Percentiles rank a stretch among this genome's conserved stretches.
Conservation (phyloP, 2,329 filamentous ascomycete genomes). For the Penicillium sp. region DNA sequence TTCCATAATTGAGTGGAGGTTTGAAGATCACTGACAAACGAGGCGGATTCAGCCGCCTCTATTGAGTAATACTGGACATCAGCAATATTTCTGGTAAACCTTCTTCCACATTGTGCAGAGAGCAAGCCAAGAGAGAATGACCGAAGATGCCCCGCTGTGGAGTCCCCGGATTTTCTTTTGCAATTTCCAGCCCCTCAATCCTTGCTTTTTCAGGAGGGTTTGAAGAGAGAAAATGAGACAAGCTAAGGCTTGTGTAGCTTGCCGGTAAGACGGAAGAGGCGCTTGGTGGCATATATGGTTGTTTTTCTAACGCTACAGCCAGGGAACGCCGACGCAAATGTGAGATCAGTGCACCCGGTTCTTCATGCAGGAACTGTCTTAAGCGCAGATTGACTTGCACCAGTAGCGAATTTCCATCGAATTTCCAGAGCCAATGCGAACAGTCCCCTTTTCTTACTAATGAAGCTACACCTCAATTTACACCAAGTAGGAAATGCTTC, state of each 20-base stretch:
- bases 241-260: conserved; percentile 10
- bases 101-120: background rate
- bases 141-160: conserved; percentile 5
- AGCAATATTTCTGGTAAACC: background rate
- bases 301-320: background rate
- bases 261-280: conserved; percentile 10
- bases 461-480: too few relatives aligned
- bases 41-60: background rate
- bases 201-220: background rate
- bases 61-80: background rate
- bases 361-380: background rate
- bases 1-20: background rate
- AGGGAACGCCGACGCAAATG: background rate
- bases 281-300: background rate
- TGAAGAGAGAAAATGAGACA: conserved; percentile 2
- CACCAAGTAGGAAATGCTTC: too few relatives aligned
- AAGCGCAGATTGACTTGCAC: too few relatives aligned
- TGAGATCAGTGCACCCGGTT: background rate
- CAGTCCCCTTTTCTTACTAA: too few relatives aligned
- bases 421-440: too few relatives aligned
- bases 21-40: background rate
- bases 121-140: background rate
- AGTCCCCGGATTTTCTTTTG: background rate
- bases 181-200: background rate
- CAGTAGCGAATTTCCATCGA: too few relatives aligned